phyloP scores from a whole-genome alignment of 176 grass and related monocot species.

The Rhipidocladum racemiflorum region DNA sequence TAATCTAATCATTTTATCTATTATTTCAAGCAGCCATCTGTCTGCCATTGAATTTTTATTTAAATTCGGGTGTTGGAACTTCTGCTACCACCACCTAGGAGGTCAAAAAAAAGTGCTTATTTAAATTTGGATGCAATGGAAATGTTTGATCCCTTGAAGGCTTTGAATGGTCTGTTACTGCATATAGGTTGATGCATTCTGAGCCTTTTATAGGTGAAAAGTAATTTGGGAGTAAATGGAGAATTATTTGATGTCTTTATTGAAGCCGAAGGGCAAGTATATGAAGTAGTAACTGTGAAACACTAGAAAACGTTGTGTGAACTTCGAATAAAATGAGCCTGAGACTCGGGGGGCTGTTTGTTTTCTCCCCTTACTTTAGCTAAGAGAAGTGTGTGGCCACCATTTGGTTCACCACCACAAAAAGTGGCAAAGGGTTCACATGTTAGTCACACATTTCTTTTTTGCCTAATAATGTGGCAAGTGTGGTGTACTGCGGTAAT shows the following conservation, averaged over 20 bases:
- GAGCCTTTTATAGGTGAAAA: not conserved
- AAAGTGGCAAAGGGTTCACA: not conserved
- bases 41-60: not conserved
- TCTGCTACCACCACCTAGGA: not conserved
- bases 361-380: not conserved
- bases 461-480: not conserved
- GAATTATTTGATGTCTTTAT: not conserved
- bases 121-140: conserved; percentile 9
- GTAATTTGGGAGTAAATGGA: not conserved
- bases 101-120: not conserved
- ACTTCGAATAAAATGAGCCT: not conserved
- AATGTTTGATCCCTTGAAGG: conserved; percentile 1
- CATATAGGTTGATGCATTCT: not conserved
- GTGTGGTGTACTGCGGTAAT: not conserved
- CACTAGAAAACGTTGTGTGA: not conserved
- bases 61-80: not conserved
- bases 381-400: not conserved
- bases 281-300: not conserved
- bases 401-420: not conserved
- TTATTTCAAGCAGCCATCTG: conserved; percentile 3
- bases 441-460: not conserved
- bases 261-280: not conserved
- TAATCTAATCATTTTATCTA: not conserved
- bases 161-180: not conserved
- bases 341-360: not conserved